phyloP scores from a whole-genome alignment of 2,329 filamentous ascomycete genomes.

The Calonectria pteridis region DNA sequence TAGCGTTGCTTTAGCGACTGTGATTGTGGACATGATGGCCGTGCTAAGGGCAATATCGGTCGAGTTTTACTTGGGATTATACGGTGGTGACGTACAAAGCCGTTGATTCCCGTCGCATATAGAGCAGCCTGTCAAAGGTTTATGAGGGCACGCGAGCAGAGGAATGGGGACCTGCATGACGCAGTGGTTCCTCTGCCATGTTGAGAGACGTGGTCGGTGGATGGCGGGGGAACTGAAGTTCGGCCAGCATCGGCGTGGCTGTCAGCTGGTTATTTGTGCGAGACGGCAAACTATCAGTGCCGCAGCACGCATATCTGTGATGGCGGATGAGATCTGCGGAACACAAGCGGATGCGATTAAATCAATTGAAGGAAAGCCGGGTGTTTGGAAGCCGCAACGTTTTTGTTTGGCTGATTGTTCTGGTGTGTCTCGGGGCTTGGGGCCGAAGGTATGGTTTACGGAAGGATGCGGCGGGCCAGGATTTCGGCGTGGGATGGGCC shows the following conservation, averaged over 20 bases:
- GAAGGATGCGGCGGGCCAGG: neutral
- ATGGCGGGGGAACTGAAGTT: neutral
- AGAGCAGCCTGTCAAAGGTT: neutral
- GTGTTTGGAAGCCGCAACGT: neutral
- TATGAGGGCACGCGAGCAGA: neutral
- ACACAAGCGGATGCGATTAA: neutral
- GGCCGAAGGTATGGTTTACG: neutral
- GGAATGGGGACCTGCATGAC: slow-evolving; percentile 14
- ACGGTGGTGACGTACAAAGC: slow-evolving; percentile 2
- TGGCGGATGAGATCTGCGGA: neutral
- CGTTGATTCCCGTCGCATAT: slow-evolving; percentile 16
- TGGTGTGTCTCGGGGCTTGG: neutral
- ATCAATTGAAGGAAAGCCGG: neutral
- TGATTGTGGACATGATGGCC: neutral
- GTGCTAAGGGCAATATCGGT: neutral
- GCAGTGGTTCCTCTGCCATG: neutral
- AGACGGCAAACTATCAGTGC: neutral
- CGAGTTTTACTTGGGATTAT: neutral
- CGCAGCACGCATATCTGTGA: neutral
- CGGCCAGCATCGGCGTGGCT: slow-evolving; percentile 9
- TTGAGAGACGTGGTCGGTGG: neutral
- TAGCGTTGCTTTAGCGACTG: neutral
- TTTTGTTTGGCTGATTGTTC: neutral
- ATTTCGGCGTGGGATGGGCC: slow-evolving; percentile 3
- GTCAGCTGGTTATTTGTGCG: neutral